phyloP scores from a whole-genome alignment of 192 early-diverging fungal genomes.

The Lobosporangium transversale region DNA sequence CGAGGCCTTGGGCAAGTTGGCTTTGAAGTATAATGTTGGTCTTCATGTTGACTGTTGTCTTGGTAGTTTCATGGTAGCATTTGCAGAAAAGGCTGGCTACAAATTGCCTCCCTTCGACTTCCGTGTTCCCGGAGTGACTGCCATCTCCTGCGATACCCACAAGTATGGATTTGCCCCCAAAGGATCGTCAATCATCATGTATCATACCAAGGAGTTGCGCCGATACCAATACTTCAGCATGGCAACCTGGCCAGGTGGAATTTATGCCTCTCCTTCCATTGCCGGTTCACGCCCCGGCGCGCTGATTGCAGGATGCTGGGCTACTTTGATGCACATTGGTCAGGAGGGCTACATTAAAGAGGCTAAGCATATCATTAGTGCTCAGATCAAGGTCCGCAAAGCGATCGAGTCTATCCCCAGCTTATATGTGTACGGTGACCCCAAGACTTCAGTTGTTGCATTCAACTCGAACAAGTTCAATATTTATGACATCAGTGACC shows the following conservation, averaged over 20 bases:
- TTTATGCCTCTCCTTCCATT: conserved; percentile 93
- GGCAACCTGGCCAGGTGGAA: conserved; percentile 95
- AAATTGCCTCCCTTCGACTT: conserved; percentile 87
- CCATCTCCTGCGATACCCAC: conserved; percentile 97
- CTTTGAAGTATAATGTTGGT: conserved; percentile 82
- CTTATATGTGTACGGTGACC: conserved; percentile 87
- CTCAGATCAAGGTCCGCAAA: conserved; percentile 62
- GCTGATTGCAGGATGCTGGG: conserved; percentile 96
- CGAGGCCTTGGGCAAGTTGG: conserved; percentile 77
- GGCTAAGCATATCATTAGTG: conserved; percentile 81
- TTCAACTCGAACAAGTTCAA: conserved; percentile 82
- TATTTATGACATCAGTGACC: conserved; percentile 86
- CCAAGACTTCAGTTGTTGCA: conserved; percentile 81
- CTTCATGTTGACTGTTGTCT: conserved; percentile 97
- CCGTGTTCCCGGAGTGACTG: conserved; percentile 90
- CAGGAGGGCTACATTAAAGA: conserved; percentile 85
- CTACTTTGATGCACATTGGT: conserved; percentile 90
- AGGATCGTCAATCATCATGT: conserved; percentile 97
- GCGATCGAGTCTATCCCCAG: conserved; percentile 71
- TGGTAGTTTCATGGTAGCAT: conserved; percentile 94
- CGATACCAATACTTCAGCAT: conserved; percentile 93
- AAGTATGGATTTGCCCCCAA: conserved; percentile 99
- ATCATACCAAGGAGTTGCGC: conserved; percentile 77
- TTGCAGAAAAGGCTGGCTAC: conserved; percentile 93
- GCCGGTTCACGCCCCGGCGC: conserved; percentile 93